Percentiles rank a stretch among this genome's conserved stretches.
Conservation (phyloP, 2,329 filamentous ascomycete species). For the Apiospora hydei region DNA sequence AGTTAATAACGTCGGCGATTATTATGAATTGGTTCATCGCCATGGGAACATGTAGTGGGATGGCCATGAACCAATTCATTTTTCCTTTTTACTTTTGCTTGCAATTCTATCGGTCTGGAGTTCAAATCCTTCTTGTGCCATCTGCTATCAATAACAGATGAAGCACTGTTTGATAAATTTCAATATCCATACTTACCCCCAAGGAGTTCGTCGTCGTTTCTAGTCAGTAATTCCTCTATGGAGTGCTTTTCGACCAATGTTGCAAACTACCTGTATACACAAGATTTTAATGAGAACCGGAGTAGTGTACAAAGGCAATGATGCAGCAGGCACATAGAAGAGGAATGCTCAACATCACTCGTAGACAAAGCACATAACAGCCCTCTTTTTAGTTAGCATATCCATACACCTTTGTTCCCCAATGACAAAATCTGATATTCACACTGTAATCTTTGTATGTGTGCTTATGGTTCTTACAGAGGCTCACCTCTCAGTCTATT, state of each 20-base stretch:
- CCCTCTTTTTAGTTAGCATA: background rate
- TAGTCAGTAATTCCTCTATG: accelerated
- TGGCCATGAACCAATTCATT: background rate
- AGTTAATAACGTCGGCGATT: background rate
- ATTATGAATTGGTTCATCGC: background rate
- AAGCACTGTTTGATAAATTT: background rate
- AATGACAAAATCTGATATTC: background rate
- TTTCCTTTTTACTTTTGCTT: background rate
- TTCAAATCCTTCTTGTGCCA: background rate
- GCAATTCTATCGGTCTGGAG: background rate
- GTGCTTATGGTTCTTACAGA: background rate
- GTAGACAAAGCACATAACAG: background rate
- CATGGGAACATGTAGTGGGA: background rate
- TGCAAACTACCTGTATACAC: background rate
- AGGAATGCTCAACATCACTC: background rate
- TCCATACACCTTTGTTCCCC: background rate
- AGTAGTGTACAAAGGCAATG: background rate
- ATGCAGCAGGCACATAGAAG: too few species aligned
- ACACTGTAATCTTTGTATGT: background rate
- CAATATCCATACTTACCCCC: background rate
- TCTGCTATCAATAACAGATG: background rate
- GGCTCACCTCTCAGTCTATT: background rate
- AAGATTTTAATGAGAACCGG: background rate
- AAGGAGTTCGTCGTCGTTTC: background rate
- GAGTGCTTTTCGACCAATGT: background rate